These are phyloP conservation scores for Diutina siamensis DNA, from an alignment of 1,139 yeast species.

Conservation along the genomic window DNA sequence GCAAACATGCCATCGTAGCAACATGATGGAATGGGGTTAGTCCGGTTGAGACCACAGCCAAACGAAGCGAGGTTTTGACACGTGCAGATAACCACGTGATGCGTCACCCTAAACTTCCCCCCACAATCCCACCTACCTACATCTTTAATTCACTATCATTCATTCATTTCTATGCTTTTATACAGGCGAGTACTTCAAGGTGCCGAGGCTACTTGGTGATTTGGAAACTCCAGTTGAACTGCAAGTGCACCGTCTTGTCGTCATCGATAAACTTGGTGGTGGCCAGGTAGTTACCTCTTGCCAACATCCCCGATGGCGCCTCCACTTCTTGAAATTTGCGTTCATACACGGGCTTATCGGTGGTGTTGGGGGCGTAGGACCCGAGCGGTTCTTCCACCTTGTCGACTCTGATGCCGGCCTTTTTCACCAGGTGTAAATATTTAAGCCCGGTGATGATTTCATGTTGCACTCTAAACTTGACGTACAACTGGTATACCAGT, in stretches of 20 bases:
- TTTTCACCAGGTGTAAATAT: slow-evolving; percentile 75
- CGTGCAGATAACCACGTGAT: too few relatives aligned
- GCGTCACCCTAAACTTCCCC: not conserved
- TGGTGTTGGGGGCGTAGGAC: slow-evolving; percentile 83
- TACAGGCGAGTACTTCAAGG: not conserved
- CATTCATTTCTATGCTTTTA: not conserved
- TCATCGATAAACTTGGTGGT: slow-evolving; percentile 79
- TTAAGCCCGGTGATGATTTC: slow-evolving; percentile 86
- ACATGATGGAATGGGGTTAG: too few relatives aligned
- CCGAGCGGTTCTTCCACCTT: slow-evolving; percentile 84
- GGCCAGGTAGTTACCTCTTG: slow-evolving; percentile 79
- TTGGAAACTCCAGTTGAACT: slow-evolving; percentile 78
- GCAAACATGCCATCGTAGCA: too few relatives aligned
- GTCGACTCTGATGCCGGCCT: slow-evolving; percentile 81
- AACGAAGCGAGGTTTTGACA: too few relatives aligned
- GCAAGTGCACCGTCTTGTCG: slow-evolving; percentile 64
- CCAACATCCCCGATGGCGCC: slow-evolving; percentile 85
- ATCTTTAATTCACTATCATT: not conserved
- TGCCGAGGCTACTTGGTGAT: slow-evolving; percentile 38
- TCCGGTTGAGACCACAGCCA: too few relatives aligned
- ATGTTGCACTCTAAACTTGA: slow-evolving; percentile 79
- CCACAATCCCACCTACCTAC: not conserved
- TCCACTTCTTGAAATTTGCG: slow-evolving; percentile 73
- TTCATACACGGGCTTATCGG: slow-evolving; percentile 70
- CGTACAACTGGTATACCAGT: slow-evolving; percentile 58